A percentile compares a stretch with the other conserved stretches of the same genome.
Evolutionary conservation across 164 flowering plant species (phyloP).

Genomic region (Houttuynia cordata): DNA sequence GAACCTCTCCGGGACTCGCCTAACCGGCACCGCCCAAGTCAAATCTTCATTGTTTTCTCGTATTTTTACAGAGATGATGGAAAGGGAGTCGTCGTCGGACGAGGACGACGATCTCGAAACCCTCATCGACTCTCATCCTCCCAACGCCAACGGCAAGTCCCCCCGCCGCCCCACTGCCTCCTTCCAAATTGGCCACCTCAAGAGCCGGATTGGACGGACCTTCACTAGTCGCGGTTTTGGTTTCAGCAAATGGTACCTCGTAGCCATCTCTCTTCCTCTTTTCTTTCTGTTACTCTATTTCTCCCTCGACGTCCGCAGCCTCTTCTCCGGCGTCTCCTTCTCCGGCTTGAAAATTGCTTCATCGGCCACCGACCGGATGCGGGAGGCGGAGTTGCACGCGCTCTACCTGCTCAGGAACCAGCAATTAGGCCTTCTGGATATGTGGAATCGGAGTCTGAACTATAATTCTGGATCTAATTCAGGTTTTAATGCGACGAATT

Average conservation of each 20-base stretch:
- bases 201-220: slow-evolving; percentile 7
- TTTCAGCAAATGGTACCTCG: slow-evolving; percentile 36
- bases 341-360: slow-evolving; percentile 2
- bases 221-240: background rate
- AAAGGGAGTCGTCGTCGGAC: slow-evolving; percentile 25
- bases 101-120: slow-evolving; percentile 51
- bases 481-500: slow-evolving; percentile 6
- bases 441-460: slow-evolving; percentile 44
- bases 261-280: slow-evolving; percentile 37
- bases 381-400: slow-evolving; percentile 72
- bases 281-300: slow-evolving; percentile 34
- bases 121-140: slow-evolving; percentile 36
- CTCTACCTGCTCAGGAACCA: slow-evolving; percentile 58
- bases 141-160: slow-evolving; percentile 11
- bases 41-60: too few relatives aligned
- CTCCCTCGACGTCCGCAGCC: slow-evolving; percentile 29
- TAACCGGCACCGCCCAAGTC: too few relatives aligned
- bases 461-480: background rate
- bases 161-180: slow-evolving; percentile 2
- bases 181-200: slow-evolving; percentile 12
- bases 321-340: slow-evolving; percentile 24
- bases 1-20: too few relatives aligned
- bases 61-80: slow-evolving; percentile 8
- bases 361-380: slow-evolving; percentile 28
- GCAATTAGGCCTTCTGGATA: slow-evolving; percentile 41